Conservation (phyloP, 2,329 filamentous ascomycete genomes). For the Pseudogymnoascus pannorum region DNA sequence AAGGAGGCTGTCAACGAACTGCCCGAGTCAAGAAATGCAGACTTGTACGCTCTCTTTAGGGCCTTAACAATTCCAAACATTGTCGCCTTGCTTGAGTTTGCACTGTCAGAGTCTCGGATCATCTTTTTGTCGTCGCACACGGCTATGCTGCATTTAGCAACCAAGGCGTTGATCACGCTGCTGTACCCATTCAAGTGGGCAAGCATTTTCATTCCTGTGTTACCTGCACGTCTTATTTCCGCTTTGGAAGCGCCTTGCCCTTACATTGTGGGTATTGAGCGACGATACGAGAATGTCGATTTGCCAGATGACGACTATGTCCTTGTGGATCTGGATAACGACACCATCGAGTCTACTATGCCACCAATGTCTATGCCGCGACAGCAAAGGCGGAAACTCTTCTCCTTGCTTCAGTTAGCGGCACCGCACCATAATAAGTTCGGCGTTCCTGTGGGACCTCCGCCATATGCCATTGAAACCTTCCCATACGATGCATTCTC, state of each 20-base stretch:
- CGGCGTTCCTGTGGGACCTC: constrained; percentile 80
- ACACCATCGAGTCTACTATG: constrained; percentile 78
- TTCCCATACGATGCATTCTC: constrained; percentile 88
- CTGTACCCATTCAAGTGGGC: constrained; percentile 90
- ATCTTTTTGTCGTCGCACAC: constrained; percentile 94
- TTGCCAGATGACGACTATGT: constrained; percentile 95
- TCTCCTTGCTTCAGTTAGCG: constrained; percentile 79
- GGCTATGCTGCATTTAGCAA: constrained; percentile 90
- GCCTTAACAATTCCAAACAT: constrained; percentile 88
- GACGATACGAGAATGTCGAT: constrained; percentile 77
- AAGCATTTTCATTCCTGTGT: constrained; percentile 86
- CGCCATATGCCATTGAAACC: constrained; percentile 85
- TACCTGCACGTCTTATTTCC: constrained; percentile 80
- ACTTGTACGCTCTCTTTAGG: constrained; percentile 88
- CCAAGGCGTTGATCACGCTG: constrained; percentile 75
- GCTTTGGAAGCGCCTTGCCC: constrained; percentile 92
- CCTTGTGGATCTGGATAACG: constrained; percentile 84
- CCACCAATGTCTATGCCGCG: constrained; percentile 74
- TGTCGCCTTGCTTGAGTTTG: constrained; percentile 86
- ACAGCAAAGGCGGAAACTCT: constrained; percentile 82
- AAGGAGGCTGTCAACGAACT: constrained; percentile 92
- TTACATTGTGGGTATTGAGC: constrained; percentile 93
- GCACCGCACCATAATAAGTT: constrained; percentile 84
- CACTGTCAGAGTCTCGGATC: constrained; percentile 86
- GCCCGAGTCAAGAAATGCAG: constrained; percentile 81